A percentile compares a stretch with the other conserved stretches of the same genome.
These are phyloP conservation scores for Oryza officinalis DNA, from an alignment of 176 grass and related monocot species.

Conservation along the genomic window DNA sequence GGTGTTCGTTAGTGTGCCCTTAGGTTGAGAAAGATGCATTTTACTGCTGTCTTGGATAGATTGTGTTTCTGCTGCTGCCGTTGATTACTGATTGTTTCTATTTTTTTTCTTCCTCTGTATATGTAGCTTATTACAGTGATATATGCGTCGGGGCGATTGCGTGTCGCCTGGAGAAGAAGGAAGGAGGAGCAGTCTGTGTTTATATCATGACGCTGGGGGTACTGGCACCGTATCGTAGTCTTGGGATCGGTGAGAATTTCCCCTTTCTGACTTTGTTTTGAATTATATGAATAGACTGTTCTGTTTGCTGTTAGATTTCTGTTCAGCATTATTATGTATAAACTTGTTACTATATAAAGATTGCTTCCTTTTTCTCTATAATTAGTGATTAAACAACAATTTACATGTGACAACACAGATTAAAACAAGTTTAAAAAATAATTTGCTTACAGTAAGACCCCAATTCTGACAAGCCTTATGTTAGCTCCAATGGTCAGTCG, in stretches of 20 bases:
- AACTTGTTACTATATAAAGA: slow-evolving; percentile 9
- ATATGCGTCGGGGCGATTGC: slow-evolving; percentile 93
- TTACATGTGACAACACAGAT: not conserved
- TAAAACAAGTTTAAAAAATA: slow-evolving; percentile 20
- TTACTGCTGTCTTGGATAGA: not conserved
- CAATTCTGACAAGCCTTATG: not conserved
- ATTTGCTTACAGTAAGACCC: not conserved
- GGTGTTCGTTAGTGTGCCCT: too few relatives aligned
- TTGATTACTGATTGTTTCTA: not conserved
- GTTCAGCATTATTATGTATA: not conserved
- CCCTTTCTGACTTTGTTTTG: slow-evolving; percentile 2
- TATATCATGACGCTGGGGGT: slow-evolving; percentile 99
- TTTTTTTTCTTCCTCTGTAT: slow-evolving; percentile 38
- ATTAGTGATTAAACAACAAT: slow-evolving; percentile 9
- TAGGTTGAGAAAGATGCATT: slow-evolving; percentile 2
- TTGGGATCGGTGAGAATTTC: slow-evolving; percentile 74
- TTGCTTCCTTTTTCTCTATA: not conserved
- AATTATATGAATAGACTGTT: slow-evolving; percentile 9
- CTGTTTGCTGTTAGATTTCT: slow-evolving; percentile 12
- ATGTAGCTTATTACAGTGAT: slow-evolving; percentile 91
- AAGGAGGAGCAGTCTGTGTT: slow-evolving; percentile 71
- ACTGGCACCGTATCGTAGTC: slow-evolving; percentile 86
- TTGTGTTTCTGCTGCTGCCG: not conserved
- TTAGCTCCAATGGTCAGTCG: slow-evolving; percentile 5
- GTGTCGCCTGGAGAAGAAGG: slow-evolving; percentile 93